Conservation (phyloP, 2,329 filamentous ascomycete species). For the Fusarium keratoplasticum region DNA sequence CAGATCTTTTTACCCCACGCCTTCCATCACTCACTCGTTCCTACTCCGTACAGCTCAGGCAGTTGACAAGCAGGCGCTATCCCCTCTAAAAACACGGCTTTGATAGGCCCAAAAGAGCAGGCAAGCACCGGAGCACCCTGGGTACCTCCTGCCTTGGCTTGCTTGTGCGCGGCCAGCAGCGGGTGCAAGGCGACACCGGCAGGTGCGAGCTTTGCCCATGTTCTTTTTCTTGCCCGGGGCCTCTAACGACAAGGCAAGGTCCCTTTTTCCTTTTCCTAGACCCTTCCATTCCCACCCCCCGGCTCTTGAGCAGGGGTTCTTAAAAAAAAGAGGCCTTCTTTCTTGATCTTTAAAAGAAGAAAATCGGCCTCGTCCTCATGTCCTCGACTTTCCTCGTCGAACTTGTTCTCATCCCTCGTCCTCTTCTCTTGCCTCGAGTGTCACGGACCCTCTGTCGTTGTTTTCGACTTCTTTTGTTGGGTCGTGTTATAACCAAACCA, state of each 20-base stretch:
- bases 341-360: conserved; percentile 17
- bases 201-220: conserved; percentile 32
- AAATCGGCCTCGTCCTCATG: not conserved
- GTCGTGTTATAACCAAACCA: not conserved
- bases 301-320: conserved; percentile 8
- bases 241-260: conserved; percentile 25
- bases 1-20: not conserved
- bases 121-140: not conserved
- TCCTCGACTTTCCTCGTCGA: not conserved
- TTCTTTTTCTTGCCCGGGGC: conserved; percentile 7
- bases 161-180: conserved; percentile 14
- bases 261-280: conserved; percentile 11
- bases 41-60: not conserved
- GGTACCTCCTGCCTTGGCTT: not conserved
- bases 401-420: not conserved
- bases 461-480: conserved; percentile 4
- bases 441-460: not conserved
- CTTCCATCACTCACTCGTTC: not conserved
- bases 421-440: conserved; percentile 7
- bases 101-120: conserved; percentile 16
- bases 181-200: conserved; percentile 26
- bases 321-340: conserved; percentile 22
- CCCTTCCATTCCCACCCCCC: conserved; percentile 14
- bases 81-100: not conserved
- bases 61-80: conserved; percentile 4